Conservation (phyloP, 805 yeast species). For the Candida ortonii region DNA sequence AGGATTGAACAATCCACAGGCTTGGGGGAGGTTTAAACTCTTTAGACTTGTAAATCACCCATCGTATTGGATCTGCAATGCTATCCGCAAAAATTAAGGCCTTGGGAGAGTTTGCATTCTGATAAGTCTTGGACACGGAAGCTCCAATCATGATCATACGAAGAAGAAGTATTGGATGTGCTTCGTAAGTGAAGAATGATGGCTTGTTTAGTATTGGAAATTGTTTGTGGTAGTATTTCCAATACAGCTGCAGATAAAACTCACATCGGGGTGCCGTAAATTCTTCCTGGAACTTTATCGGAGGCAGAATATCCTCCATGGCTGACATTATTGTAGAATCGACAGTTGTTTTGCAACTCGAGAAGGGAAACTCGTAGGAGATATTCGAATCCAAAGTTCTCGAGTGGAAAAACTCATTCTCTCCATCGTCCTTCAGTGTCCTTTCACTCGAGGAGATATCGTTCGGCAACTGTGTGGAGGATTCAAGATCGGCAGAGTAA, state of each 20-base stretch:
- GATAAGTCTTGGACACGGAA: conserved; percentile 14
- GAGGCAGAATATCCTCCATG: too few relatives aligned
- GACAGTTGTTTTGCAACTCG: too few relatives aligned
- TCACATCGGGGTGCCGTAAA: neutral
- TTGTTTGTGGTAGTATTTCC: conserved; percentile 55
- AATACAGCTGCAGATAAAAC: conserved; percentile 35
- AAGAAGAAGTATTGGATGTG: conserved; percentile 49
- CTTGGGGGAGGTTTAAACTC: conserved; percentile 42
- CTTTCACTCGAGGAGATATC: too few relatives aligned
- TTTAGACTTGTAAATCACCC: conserved; percentile 39
- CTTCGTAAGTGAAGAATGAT: conserved; percentile 46
- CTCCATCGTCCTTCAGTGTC: too few relatives aligned
- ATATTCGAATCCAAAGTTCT: too few relatives aligned
- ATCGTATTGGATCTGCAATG: conserved; percentile 42
- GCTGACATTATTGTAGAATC: too few relatives aligned
- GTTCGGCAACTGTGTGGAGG: too few relatives aligned
- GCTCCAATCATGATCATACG: conserved; percentile 58
- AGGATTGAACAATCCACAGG: conserved; percentile 46
- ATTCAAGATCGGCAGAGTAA: too few relatives aligned
- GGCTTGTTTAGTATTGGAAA: conserved; percentile 45
- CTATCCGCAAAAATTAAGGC: conserved; percentile 24
- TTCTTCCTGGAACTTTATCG: neutral
- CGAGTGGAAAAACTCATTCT: too few relatives aligned
- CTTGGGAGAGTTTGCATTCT: conserved; percentile 6
- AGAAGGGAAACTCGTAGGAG: too few relatives aligned